Percentiles rank a stretch among this genome's conserved stretches.
Evolutionary conservation across 2,329 filamentous ascomycete species (phyloP).

Genomic region (Gnomoniopsis smithogilvyi): DNA sequence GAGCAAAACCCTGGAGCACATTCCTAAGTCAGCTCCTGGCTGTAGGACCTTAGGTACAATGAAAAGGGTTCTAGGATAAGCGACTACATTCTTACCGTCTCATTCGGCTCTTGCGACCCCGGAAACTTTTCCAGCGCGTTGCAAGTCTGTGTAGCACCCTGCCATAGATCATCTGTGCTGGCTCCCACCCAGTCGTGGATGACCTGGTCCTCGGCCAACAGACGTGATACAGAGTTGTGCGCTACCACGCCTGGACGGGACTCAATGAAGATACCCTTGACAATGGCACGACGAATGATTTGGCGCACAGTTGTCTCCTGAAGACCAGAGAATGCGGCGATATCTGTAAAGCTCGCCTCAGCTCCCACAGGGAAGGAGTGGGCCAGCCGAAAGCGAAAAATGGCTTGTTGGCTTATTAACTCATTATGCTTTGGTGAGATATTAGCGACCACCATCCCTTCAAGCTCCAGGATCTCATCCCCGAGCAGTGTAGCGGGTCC

Average conservation of each 20-base stretch:
- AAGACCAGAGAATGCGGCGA: conserved; percentile 20
- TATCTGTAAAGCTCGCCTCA: conserved; percentile 21
- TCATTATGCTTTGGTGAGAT: conserved; percentile 17
- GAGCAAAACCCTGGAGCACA: conserved; percentile 19
- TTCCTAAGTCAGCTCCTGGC: neutral
- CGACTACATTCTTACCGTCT: conserved; percentile 14
- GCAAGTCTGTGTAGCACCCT: conserved; percentile 19
- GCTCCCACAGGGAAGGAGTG: conserved; percentile 22
- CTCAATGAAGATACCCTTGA: conserved; percentile 19
- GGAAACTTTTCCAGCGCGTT: conserved; percentile 20
- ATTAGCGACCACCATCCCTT: no score
- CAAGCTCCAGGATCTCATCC: no score
- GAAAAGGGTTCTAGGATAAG: neutral
- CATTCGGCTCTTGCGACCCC: conserved; percentile 19
- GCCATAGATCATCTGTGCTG: conserved; percentile 21
- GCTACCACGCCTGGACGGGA: conserved; percentile 17
- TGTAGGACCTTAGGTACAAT: neutral
- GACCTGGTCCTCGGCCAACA: conserved; percentile 20
- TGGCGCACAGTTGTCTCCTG: conserved; percentile 18
- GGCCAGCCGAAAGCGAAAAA: conserved; percentile 21
- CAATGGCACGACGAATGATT: conserved; percentile 18
- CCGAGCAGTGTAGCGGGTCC: no score
- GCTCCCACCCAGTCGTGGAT: conserved; percentile 21
- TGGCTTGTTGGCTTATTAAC: conserved; percentile 25
- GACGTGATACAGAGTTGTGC: conserved; percentile 21